Percentiles rank a stretch among this genome's conserved stretches.
These are phyloP conservation scores for Xylaria acuta DNA, from an alignment of 495 filamentous ascomycete species.

Conservation along the genomic window DNA sequence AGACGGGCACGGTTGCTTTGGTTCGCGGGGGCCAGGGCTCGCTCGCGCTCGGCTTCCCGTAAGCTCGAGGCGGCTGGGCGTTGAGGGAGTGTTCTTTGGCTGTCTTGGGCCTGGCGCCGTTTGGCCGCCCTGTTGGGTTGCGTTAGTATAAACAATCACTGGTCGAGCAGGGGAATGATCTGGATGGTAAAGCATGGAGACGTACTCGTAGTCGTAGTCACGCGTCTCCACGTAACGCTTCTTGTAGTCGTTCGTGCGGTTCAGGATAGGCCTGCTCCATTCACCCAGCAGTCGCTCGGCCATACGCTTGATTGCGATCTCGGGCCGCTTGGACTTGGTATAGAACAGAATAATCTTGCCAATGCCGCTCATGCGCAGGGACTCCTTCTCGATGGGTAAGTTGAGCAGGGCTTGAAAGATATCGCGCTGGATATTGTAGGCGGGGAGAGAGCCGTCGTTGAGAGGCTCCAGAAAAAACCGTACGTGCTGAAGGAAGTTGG, in stretches of 20 bases:
- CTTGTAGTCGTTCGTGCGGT: slow-evolving; percentile 89
- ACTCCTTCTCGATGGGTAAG: slow-evolving; percentile 88
- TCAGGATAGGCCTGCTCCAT: slow-evolving; percentile 96
- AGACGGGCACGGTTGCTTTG: slow-evolving; percentile 75
- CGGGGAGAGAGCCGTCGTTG: slow-evolving; percentile 87
- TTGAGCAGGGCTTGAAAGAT: slow-evolving; percentile 80
- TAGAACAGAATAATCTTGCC: slow-evolving; percentile 97
- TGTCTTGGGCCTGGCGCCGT: slow-evolving; percentile 47
- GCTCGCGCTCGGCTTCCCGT: slow-evolving; percentile 69
- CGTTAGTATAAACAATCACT: slow-evolving; percentile 35
- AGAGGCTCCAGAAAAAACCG: slow-evolving; percentile 97
- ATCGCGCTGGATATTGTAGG: slow-evolving; percentile 96
- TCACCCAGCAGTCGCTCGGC: slow-evolving; percentile 89
- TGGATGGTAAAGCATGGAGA: slow-evolving; percentile 3
- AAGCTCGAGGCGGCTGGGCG: slow-evolving; percentile 49
- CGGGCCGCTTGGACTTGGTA: slow-evolving; percentile 87
- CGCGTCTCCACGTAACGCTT: slow-evolving; percentile 70
- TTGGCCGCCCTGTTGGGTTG: slow-evolving; percentile 57
- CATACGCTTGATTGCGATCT: slow-evolving; percentile 86
- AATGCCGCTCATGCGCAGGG: slow-evolving; percentile 86
- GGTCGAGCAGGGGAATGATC: slow-evolving; percentile 41
- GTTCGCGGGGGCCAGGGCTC: slow-evolving; percentile 70
- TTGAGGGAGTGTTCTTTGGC: slow-evolving; percentile 54
- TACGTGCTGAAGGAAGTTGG: slow-evolving; percentile 91
- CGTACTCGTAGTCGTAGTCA: slow-evolving; percentile 61